These are phyloP conservation scores for Vitis rupestris DNA, from an alignment of 164 flowering plant genomes.

Conservation along the genomic window DNA sequence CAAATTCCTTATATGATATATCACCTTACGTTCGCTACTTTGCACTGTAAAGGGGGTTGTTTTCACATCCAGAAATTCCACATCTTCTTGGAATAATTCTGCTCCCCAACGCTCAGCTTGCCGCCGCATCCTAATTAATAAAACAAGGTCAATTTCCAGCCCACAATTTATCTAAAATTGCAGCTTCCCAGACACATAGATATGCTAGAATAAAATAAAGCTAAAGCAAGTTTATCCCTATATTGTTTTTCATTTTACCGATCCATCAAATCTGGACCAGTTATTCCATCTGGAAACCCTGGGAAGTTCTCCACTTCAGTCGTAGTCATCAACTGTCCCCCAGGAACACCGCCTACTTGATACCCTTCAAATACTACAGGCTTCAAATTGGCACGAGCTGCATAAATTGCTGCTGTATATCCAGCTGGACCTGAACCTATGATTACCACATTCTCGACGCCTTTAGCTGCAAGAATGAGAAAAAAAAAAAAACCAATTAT, in stretches of 20 bases:
- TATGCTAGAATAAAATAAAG: background rate
- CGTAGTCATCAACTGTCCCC: constrained; percentile 96
- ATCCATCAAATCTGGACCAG: constrained; percentile 98
- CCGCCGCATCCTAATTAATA: constrained; percentile 60
- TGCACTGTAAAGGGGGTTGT: constrained; percentile 73
- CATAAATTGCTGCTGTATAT: constrained; percentile 93
- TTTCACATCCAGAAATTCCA: constrained; percentile 76
- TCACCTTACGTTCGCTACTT: constrained; percentile 95
- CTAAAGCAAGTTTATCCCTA: background rate
- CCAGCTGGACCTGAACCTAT: constrained; percentile 99
- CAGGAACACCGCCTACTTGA: constrained; percentile 94
- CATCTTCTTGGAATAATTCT: constrained; percentile 89
- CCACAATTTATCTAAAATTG: background rate
- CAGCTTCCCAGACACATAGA: background rate
- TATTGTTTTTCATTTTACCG: constrained; percentile 33
- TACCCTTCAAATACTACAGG: constrained; percentile 94
- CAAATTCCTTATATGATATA: background rate
- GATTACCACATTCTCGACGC: constrained; percentile 83
- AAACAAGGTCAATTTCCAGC: background rate
- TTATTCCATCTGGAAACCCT: constrained; percentile 97
- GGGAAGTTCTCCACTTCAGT: constrained; percentile 99
- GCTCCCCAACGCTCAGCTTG: constrained; percentile 99
- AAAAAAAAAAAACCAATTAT: constrained; percentile 9
- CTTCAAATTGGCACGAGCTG: constrained; percentile 97
- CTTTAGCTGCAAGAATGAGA: constrained; percentile 37